Conservation (phyloP, 1,284 basidiomycete species). For the Apiotrichum brassicae region DNA sequence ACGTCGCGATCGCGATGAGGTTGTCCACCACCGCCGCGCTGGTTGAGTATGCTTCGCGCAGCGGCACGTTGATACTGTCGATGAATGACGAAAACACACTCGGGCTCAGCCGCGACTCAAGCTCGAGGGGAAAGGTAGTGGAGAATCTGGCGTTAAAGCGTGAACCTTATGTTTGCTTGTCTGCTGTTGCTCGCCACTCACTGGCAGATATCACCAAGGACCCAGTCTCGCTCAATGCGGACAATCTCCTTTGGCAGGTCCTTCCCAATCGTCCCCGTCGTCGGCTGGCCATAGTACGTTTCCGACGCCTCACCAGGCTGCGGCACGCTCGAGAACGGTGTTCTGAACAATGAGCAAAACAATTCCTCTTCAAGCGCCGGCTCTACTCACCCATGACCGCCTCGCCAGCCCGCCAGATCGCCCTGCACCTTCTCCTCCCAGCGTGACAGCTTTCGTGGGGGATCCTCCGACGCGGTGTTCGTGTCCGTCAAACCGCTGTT, state of each 20-base stretch:
- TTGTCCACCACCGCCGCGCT: constrained; percentile 46
- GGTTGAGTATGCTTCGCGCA: constrained; percentile 47
- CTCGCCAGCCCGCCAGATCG: constrained; percentile 39
- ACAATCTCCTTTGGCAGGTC: constrained; percentile 47
- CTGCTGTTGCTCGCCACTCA: constrained; percentile 19
- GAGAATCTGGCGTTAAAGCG: constrained; percentile 47
- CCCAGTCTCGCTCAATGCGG: constrained; percentile 49
- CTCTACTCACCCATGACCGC: constrained; percentile 36
- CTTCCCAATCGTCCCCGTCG: constrained; percentile 33
- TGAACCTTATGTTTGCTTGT: no score
- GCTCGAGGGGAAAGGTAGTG: constrained; percentile 46
- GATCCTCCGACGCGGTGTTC: background rate
- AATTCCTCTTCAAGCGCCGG: no score
- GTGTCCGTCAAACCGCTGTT: background rate
- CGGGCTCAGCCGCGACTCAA: constrained; percentile 45
- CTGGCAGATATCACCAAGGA: constrained; percentile 46
- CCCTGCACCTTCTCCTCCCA: constrained; percentile 34
- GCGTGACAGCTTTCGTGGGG: constrained; percentile 12
- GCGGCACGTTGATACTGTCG: constrained; percentile 42
- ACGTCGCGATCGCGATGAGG: constrained; percentile 45
- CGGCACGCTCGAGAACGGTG: constrained; percentile 23
- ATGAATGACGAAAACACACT: constrained; percentile 41
- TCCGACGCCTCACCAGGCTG: constrained; percentile 20
- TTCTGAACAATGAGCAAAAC: constrained; percentile 7
- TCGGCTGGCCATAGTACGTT: constrained; percentile 31